These are phyloP conservation scores for Colletotrichum sp. DNA, from an alignment of 2,329 filamentous ascomycete species.

Conservation along the genomic window DNA sequence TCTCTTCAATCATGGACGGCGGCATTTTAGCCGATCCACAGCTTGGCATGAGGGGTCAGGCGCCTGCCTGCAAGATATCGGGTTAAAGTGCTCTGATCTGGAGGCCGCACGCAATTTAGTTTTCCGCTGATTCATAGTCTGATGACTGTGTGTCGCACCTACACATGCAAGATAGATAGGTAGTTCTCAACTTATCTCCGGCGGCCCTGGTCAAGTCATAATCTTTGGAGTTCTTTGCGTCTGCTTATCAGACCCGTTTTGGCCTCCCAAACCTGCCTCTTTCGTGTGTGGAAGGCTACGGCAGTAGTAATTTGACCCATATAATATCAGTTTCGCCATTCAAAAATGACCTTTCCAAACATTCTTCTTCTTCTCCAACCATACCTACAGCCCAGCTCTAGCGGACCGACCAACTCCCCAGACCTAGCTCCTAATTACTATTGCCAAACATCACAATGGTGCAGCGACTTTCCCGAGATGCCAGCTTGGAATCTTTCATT, in stretches of 20 bases:
- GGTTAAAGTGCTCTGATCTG: background rate
- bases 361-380: background rate
- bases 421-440: background rate
- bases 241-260: background rate
- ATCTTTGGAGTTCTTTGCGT: rapidly evolving
- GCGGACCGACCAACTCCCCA: background rate
- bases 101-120: background rate
- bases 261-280: background rate
- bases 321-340: background rate
- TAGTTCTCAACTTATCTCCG: background rate
- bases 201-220: background rate
- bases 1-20: background rate
- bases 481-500: background rate
- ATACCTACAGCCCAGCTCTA: background rate
- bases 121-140: background rate
- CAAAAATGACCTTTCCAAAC: background rate
- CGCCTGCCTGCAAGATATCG: background rate
- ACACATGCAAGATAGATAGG: background rate
- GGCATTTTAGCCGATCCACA: background rate
- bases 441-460: background rate
- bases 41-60: background rate
- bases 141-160: background rate
- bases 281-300: background rate
- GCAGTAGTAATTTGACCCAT: background rate
- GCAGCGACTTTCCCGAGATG: background rate